Conservation (phyloP, 345 rosid species). For the Populus nigra region DNA sequence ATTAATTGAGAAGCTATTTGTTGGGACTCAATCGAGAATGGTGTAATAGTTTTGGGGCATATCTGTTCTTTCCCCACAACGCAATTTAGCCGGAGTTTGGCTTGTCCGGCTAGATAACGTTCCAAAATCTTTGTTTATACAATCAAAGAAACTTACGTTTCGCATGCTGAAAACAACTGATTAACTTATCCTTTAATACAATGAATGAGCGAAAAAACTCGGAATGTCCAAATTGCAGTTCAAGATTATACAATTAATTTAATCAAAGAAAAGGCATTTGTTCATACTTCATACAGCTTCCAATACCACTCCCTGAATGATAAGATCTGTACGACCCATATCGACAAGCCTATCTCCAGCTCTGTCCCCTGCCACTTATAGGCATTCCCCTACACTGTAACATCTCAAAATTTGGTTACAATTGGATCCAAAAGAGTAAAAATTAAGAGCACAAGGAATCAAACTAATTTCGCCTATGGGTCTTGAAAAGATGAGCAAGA, state of each 20-base stretch:
- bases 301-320: not conserved
- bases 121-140: not conserved
- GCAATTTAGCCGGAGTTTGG: too few relatives aligned
- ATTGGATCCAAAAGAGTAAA: not conserved
- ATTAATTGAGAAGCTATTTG: too few relatives aligned
- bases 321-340: not conserved
- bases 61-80: too few relatives aligned
- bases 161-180: not conserved
- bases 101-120: not conserved
- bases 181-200: too few relatives aligned
- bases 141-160: too few relatives aligned
- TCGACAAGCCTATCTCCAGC: not conserved
- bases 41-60: too few relatives aligned
- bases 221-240: not conserved
- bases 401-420: not conserved
- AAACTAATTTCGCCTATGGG: too few relatives aligned
- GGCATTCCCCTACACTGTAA: not conserved
- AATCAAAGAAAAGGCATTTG: not conserved
- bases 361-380: not conserved
- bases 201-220: not conserved
- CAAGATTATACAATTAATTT: not conserved
- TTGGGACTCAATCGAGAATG: too few relatives aligned
- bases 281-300: not conserved
- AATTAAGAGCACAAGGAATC: too few relatives aligned
- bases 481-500: too few relatives aligned